Percentiles rank a stretch among this genome's conserved stretches.
Conservation (phyloP, 2,329 filamentous ascomycete genomes). For the Botrytis deweyae region DNA sequence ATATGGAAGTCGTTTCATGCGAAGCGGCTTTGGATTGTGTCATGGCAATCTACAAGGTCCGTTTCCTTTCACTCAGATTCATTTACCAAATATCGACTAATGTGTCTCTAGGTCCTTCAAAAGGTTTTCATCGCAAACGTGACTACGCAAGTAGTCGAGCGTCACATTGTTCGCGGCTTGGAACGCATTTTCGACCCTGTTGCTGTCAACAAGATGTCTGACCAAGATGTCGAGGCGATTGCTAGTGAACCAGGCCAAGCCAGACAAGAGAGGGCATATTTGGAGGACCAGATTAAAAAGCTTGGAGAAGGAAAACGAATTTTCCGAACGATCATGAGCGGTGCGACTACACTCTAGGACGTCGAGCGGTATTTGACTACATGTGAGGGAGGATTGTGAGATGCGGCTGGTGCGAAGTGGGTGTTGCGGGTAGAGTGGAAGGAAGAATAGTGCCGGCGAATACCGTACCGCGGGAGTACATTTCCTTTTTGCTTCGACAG, state of each 20-base stretch:
- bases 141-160: slow-evolving; percentile 38
- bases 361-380: no score
- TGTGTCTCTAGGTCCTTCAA: slow-evolving; percentile 33
- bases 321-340: slow-evolving; percentile 31
- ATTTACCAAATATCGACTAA: not conserved
- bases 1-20: slow-evolving; percentile 38
- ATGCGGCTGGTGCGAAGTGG: not conserved
- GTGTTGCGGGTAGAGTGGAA: not conserved
- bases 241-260: slow-evolving; percentile 32
- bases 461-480: not conserved
- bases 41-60: slow-evolving; percentile 40
- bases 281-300: slow-evolving; percentile 34
- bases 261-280: slow-evolving; percentile 31
- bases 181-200: slow-evolving; percentile 26
- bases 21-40: slow-evolving; percentile 39
- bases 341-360: not conserved
- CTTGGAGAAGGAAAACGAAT: slow-evolving; percentile 34
- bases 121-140: slow-evolving; percentile 41
- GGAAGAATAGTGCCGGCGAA: not conserved
- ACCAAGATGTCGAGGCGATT: slow-evolving; percentile 29
- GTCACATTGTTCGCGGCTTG: slow-evolving; percentile 25
- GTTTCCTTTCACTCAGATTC: not conserved
- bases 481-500: not conserved
- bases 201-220: slow-evolving; percentile 24
- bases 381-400: not conserved